Base-by-base conservation (phyloP, 306 rosid genomes). In the Cicer bijugum region DNA sequence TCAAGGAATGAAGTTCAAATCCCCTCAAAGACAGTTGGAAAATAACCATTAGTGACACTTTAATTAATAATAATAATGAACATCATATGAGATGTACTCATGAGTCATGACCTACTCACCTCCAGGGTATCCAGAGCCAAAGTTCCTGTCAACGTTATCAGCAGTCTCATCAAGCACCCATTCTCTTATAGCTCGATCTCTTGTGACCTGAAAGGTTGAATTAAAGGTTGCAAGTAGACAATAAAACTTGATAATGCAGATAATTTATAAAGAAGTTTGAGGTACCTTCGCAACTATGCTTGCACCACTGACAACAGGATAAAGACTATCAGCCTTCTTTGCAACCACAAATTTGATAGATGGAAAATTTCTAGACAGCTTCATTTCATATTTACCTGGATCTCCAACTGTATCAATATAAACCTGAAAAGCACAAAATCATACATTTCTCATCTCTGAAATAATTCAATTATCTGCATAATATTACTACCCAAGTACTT, bases 61-160 rank as follows among this genome's bases (percentile, higher is more conserved):
- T 28, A 28, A 28, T 3, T 28, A 3, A 28, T 28, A 28, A 28
- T 28, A 48, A 58, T 8, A 15, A 75, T 16, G 40, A 14, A 43
- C 43, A 76, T 16, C 6, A 19, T 71, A 59, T 42, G 47, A 28
- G 62, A 67, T 73, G 55, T 33, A 59, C 43, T 59, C 19, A 8
- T 53, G 69, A 69, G 35, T 39, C 6, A 20, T 50, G 58, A 56
- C 74, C 33, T 12, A 76, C 80, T 75, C 62, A 92, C 98, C 98
- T 88, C 89, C 98, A 45, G 98, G 97, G 81, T 93, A 93, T 62
- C 98, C 98, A 79, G 97, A 93, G 60, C 98, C 98, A 84, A 89
- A 93, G 76, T 85, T 83, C 72, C 85, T 88, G 16, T 86, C 86
- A 78, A 89, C 72, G 75, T 86, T 85, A 79, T 87, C 96, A 75